Conservation (phyloP, 2,329 filamentous ascomycete species). For the Cadophora sp. region DNA sequence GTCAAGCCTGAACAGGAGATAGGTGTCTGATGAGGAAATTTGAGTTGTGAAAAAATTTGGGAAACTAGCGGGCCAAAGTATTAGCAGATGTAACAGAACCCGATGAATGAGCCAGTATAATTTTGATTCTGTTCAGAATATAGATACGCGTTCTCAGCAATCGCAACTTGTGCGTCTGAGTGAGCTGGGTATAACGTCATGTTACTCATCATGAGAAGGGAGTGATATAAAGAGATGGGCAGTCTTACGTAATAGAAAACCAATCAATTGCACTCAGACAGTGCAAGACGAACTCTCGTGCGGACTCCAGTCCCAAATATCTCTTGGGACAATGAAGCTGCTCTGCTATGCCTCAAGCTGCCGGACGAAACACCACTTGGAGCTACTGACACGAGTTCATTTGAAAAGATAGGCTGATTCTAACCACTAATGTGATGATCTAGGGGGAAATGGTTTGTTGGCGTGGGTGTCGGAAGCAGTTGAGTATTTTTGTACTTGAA, state of each 20-base stretch:
- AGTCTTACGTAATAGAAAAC: neutral
- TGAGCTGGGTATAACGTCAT: conserved; percentile 99
- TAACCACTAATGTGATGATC: neutral
- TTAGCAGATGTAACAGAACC: conserved; percentile 10
- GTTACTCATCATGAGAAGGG: conserved; percentile 77
- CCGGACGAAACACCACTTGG: neutral
- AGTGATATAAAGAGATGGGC: neutral
- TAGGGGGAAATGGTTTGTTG: neutral
- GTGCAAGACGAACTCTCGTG: neutral
- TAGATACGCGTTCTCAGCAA: conserved; percentile 87
- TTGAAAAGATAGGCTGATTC: neutral
- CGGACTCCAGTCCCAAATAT: too few relatives aligned
- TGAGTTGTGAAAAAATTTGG: neutral
- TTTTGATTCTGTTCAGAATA: conserved; percentile 48
- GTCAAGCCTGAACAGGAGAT: neutral
- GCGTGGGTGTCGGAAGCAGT: neutral
- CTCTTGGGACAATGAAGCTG: too few relatives aligned
- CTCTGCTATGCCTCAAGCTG: neutral
- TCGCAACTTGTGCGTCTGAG: conserved; percentile 88
- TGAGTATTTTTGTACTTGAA: neutral
- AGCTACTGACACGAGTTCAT: neutral
- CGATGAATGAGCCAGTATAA: neutral
- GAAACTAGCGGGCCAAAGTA: neutral
- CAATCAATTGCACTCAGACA: neutral
- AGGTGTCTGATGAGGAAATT: neutral